Evolutionary conservation across 495 filamentous ascomycete genomes (phyloP).

Genomic region (Pseudoneurospora amorphoporcata): DNA sequence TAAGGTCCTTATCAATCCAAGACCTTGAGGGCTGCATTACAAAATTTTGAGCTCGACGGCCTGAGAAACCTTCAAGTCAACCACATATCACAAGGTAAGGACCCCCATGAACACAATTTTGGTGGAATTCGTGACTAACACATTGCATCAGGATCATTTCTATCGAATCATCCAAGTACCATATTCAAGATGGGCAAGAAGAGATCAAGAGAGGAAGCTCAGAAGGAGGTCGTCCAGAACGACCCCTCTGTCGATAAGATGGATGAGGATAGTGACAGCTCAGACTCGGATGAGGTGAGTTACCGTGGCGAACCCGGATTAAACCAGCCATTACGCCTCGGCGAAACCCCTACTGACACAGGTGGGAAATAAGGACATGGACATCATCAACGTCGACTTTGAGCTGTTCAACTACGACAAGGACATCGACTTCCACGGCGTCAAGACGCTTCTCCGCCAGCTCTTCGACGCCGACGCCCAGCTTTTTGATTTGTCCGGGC

Average conservation of each 20-base stretch:
- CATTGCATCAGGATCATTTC: neutral
- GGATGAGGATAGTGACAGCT: conserved; percentile 42
- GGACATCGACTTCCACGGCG: conserved; percentile 84
- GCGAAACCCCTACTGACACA: neutral
- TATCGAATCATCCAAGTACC: neutral
- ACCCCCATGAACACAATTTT: neutral
- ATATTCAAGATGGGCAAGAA: conserved; percentile 36
- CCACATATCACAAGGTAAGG: neutral
- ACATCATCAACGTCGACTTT: conserved; percentile 93
- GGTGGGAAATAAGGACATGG: conserved; percentile 46
- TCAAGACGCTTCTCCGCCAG: conserved; percentile 83
- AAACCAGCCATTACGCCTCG: neutral
- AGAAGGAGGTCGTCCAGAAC: conserved; percentile 8
- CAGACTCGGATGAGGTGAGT: conserved; percentile 16
- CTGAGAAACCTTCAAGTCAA: neutral
- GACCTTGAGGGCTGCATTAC: neutral
- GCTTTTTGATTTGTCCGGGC: conserved; percentile 74
- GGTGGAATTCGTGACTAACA: neutral
- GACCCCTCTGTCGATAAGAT: conserved; percentile 33
- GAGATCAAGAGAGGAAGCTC: conserved; percentile 35
- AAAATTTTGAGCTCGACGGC: neutral
- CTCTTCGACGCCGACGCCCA: conserved; percentile 83
- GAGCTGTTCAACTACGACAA: conserved; percentile 96
- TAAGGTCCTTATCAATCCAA: neutral
- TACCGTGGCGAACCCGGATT: conserved; percentile 19